Evolutionary conservation across 192 early-diverging fungal species (phyloP), one percentile per base, ranked within the genome.

Genomic region (Coemansia sp.): DNA sequence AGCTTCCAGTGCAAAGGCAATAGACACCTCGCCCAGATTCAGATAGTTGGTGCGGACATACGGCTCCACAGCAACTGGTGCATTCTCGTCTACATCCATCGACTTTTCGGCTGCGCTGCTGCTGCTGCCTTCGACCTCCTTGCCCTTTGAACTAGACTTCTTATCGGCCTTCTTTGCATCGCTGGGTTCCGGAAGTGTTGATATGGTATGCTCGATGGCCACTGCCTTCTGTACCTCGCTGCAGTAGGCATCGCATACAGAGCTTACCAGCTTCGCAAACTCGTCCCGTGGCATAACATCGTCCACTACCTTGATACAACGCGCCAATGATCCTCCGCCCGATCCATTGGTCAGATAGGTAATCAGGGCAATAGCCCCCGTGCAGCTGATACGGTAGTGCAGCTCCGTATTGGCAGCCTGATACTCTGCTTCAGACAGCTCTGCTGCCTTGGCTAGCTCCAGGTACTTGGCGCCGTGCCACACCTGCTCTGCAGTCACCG

Each of bases 31-130:
- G 28, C 64, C 60, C 26, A 78, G 57, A 36, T 55, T 71, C 23
- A 57, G 38, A 43, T 59, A 59, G 64, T 78, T 78, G 10, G 50
- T 46, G 8, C 57, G 39, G 6, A 61, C 50, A 48, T 50, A 78
- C 13, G 64, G 53, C 45, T 68, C 57, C 15, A 59, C 38, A 1
- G 54, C 44, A 11, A 31, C 12, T 13, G 37, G 33, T 1, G 31
- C n/a, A 15, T 50, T 26, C 16, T 50, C 53, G 15, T 78, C 74
- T 30, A 78, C 54, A 10, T 78, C 74, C 74, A 78, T 78, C 3
- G 50, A 28, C 53, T 66, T 60, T 19, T 44, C 41, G 20, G 19
- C 28, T 8, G 40, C 16, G 3, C 12, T 36, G 19, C 19, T 21
- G 44, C 11, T 11, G 23, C 23, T 26, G 23, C 28, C 23, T 37